Evolutionary conservation across 1,284 basidiomycete genomes (phyloP).

Genomic region (Trichosporon faecale): DNA sequence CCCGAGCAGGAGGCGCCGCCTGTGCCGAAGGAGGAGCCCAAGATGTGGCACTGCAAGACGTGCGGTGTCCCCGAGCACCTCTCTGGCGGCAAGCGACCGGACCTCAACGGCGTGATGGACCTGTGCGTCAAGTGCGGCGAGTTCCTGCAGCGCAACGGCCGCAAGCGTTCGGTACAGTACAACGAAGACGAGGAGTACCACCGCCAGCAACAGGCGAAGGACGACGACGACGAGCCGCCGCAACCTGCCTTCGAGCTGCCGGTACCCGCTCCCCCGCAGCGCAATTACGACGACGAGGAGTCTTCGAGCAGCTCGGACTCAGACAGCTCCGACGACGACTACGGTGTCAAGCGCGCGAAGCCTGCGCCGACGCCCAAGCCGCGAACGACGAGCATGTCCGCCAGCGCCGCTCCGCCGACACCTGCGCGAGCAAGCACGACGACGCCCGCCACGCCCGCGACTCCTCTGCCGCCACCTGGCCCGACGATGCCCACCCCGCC

Average conservation of each 20-base stretch:
- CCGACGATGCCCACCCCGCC: slow-evolving; percentile 55
- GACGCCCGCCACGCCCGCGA: slow-evolving; percentile 13
- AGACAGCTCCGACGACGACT: slow-evolving; percentile 24
- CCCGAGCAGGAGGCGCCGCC: slow-evolving; percentile 19
- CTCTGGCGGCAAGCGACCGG: slow-evolving; percentile 77
- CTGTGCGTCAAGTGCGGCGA: slow-evolving; percentile 87
- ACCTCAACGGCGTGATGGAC: slow-evolving; percentile 73
- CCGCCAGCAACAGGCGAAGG: slow-evolving; percentile 54
- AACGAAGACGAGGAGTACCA: slow-evolving; percentile 64
- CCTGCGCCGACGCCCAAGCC: slow-evolving; percentile 14
- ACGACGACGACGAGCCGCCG: slow-evolving; percentile 50
- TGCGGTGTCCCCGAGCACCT: slow-evolving; percentile 83
- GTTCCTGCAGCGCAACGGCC: slow-evolving; percentile 46
- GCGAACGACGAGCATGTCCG: slow-evolving; percentile 10
- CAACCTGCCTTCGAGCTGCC: slow-evolving; percentile 22
- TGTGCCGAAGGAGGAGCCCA: slow-evolving; percentile 38
- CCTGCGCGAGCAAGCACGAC: slow-evolving; percentile 11
- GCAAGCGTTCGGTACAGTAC: slow-evolving; percentile 29
- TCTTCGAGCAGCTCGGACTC: slow-evolving; percentile 29
- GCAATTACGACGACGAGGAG: slow-evolving; percentile 28
- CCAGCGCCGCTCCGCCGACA: background rate
- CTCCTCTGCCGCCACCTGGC: background rate
- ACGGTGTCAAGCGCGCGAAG: slow-evolving; percentile 17
- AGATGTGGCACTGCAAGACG: slow-evolving; percentile 87
- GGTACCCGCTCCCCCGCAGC: background rate